Evolutionary conservation across 768 basidiomycete species (phyloP), one percentile per base, ranked within the genome.

Genomic region (Rhizopogon salebrosus): DNA sequence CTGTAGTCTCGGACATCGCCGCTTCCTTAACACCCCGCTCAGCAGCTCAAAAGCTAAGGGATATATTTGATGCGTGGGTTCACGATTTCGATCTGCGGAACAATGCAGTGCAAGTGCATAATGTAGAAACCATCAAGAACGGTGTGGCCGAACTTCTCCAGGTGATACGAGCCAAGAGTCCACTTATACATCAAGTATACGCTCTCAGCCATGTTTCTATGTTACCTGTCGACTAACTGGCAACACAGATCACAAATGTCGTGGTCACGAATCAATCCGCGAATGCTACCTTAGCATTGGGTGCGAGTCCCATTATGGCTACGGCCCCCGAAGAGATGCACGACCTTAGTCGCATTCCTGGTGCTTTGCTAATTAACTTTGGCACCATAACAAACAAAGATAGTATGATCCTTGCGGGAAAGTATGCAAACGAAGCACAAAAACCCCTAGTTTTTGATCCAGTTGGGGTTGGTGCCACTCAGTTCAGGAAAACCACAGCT

Each of bases 291-390:
- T 77, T 98, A 6, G 91, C 92, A 0, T 62, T 97, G 4, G 88
- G 89, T 16, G 92, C 84, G 13, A 93, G 90, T 54, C 95, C 95
- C 0, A 94, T 98, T 64, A 98, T 98, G 95, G 89, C 94, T 3
- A 86, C 89, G 18, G 83, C 86, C 22, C 78, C 85, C 0, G 75
- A 79, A 53, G 95, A 98, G 64, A 92, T 93, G 78, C 77, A 80
- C 24, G 89, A 95, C 55, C 75, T 98, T 18, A 75, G 82, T 50
- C 72, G 72, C 31, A 77, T 85, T 42, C 79, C 79, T 41, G 82
- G 83, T 14, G 84, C 83, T 1, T 73, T 95, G 16, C 75, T 98
- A 4, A 74, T 97, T 54, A 97, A 98, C 66, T 89, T 95, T 54
- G 95, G 95, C 35, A 92, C 92, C 3, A 68, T 93, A 62, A 76